Base-by-base conservation (phyloP, 1,284 basidiomycete species). In the Apiotrichum akiyoshidainum region DNA sequence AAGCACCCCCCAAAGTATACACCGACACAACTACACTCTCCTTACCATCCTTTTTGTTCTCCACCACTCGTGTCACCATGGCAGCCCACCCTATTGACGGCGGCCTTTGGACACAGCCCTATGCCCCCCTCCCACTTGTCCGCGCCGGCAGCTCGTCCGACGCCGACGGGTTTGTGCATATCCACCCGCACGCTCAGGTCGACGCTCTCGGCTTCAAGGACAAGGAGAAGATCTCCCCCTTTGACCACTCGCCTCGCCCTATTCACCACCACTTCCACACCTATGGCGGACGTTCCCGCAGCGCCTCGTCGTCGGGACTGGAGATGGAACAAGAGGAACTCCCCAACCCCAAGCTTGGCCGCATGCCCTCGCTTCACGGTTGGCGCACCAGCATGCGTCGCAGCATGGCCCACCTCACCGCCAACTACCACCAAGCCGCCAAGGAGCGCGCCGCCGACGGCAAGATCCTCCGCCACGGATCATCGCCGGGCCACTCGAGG, bases 331-430 rank as follows among this genome's bases (percentile, higher is more conserved):
- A 31, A 31, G 46, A 52, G 40, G 37, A 42, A 2, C 12, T 34
- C 31, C 17, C n/a, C 35, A 34, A 22, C 35, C 12, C n/a, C 35
- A 37, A 26, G 37, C 48, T 50, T 13, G 48, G 35, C 5, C 48
- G 48, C 35, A 50, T 50, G 35, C 10, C 35, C 21, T 50, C 48
- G 17, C 35, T 50, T 1, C 19, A 22, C 19, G 22, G 37, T 10
- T 50, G 48, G 42, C 42, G 51, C 19, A 22, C 42, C 17, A 52
- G 51, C 42, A 42, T 52, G 31, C 51, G 51, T 26, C 51, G 51
- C 51, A 52, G 51, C 33, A 26, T 52, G 19, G 51, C 51, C 19
- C 17, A 52, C 33, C n/a, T 50, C 14, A 8, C 46, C 17, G n/a
- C 46, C 46, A 46, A 33, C 34, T 52, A 52, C 51, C 51, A 42